A percentile compares a stretch with the other conserved stretches of the same genome.
These are phyloP conservation scores for Malus hybrid DNA, from an alignment of 331 rosid species.

Conservation along the genomic window DNA sequence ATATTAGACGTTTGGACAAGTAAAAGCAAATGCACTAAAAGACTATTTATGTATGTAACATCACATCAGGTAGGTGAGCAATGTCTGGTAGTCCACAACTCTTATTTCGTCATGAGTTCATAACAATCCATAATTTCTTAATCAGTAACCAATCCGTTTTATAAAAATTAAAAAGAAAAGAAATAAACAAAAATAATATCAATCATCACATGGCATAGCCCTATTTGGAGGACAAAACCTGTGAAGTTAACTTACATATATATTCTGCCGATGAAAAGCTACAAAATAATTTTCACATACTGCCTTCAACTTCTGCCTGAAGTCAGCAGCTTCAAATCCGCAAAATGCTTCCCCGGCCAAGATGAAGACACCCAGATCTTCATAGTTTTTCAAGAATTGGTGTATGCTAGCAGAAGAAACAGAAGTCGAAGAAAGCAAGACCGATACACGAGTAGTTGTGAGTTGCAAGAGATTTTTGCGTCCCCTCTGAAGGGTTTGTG, in stretches of 20 bases:
- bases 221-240: constrained; percentile 17
- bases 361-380: constrained; percentile 80
- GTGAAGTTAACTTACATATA: constrained; percentile 62
- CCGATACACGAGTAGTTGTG: constrained; percentile 87
- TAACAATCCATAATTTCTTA: not conserved
- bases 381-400: constrained; percentile 92
- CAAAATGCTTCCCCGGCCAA: constrained; percentile 98
- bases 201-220: constrained; percentile 11
- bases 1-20: not conserved
- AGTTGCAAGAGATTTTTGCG: constrained; percentile 96
- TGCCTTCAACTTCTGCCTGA: constrained; percentile 87
- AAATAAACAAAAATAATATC: not conserved
- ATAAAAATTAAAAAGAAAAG: not conserved
- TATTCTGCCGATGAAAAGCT: constrained; percentile 90
- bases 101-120: not conserved
- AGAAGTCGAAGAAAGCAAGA: constrained; percentile 83
- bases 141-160: not conserved
- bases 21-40: not conserved
- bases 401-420: constrained; percentile 85
- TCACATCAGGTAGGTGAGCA: not conserved
- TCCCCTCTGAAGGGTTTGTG: constrained; percentile 90
- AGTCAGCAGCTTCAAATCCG: constrained; percentile 90
- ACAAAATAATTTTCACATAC: constrained; percentile 92
- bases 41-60: not conserved
- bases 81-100: not conserved